Evolutionary conservation across 1,284 basidiomycete genomes (phyloP).

Genomic region (Puccinia hordei): DNA sequence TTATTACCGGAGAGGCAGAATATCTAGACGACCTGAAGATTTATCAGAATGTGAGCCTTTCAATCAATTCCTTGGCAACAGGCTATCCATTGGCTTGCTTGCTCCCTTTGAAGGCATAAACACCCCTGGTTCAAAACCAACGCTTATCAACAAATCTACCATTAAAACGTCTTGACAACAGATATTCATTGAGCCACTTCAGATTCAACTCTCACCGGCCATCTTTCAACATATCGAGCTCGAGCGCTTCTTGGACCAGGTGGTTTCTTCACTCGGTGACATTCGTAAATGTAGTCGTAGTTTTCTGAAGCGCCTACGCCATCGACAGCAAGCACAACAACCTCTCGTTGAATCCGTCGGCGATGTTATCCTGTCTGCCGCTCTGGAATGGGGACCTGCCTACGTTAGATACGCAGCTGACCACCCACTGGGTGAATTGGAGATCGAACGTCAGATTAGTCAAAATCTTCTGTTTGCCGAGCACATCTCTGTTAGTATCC

Average conservation of each 20-base stretch:
- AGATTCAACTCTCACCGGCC: constrained; percentile 71
- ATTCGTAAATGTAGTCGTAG: constrained; percentile 77
- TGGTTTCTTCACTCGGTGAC: constrained; percentile 84
- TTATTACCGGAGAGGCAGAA: constrained; percentile 84
- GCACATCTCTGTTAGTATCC: constrained; percentile 75
- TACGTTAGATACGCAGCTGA: constrained; percentile 86
- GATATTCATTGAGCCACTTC: constrained; percentile 78
- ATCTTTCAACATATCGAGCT: constrained; percentile 71
- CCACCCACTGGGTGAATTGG: constrained; percentile 79
- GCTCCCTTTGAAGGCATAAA: too few species aligned
- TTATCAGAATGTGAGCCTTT: constrained; percentile 64
- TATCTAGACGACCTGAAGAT: constrained; percentile 85
- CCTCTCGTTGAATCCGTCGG: constrained; percentile 83
- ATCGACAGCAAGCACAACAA: constrained; percentile 82
- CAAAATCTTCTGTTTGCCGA: constrained; percentile 77
- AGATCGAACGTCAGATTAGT: constrained; percentile 80
- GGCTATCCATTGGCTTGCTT: background rate
- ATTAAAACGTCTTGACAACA: too few species aligned
- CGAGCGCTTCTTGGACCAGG: constrained; percentile 78
- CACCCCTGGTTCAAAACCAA: too few species aligned
- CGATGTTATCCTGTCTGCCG: constrained; percentile 84
- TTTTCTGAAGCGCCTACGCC: constrained; percentile 79
- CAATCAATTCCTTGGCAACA: background rate
- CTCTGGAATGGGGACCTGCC: constrained; percentile 79
- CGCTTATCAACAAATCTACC: background rate